Conservation (phyloP, 257 asterid genomes). For the Nicotiana noctiflora region DNA sequence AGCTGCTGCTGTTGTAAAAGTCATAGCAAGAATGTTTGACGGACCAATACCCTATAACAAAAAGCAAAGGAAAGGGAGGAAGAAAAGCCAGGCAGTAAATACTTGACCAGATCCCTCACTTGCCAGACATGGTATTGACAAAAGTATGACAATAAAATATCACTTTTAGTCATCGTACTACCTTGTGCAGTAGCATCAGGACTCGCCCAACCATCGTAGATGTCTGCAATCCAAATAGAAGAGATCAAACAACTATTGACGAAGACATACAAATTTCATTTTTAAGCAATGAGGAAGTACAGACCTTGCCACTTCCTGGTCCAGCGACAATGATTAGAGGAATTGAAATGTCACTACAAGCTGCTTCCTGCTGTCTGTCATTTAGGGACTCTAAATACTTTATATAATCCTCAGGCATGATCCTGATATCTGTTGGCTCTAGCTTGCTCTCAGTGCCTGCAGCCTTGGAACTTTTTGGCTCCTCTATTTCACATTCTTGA, state of each 20-base stretch:
- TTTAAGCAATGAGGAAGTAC: constrained; percentile 13
- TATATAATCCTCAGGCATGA: constrained; percentile 77
- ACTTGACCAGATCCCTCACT: constrained; percentile 13
- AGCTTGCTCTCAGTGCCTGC: constrained; percentile 44
- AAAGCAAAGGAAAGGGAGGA: neutral
- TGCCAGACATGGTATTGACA: neutral
- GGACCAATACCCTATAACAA: constrained; percentile 65
- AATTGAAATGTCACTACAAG: constrained; percentile 70
- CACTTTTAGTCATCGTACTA: constrained; percentile 16
- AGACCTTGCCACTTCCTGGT: constrained; percentile 99
- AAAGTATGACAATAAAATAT: constrained; percentile 7
- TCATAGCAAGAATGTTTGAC: constrained; percentile 88
- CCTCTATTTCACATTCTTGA: constrained; percentile 22
- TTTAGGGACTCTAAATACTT: constrained; percentile 62
- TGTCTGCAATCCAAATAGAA: constrained; percentile 50
- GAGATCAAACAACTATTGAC: constrained; percentile 18
- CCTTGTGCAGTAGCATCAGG: constrained; percentile 73
- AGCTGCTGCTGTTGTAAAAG: constrained; percentile 94
- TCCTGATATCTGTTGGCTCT: constrained; percentile 26
- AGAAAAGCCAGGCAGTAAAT: constrained; percentile 5
- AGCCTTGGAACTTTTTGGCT: constrained; percentile 21
- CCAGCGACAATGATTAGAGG: constrained; percentile 97
- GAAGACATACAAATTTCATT: constrained; percentile 11
- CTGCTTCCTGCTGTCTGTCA: constrained; percentile 92
- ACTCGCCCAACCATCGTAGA: constrained; percentile 99